Conservation (phyloP, 139 green algal genomes). For the Eudorina sp. region DNA sequence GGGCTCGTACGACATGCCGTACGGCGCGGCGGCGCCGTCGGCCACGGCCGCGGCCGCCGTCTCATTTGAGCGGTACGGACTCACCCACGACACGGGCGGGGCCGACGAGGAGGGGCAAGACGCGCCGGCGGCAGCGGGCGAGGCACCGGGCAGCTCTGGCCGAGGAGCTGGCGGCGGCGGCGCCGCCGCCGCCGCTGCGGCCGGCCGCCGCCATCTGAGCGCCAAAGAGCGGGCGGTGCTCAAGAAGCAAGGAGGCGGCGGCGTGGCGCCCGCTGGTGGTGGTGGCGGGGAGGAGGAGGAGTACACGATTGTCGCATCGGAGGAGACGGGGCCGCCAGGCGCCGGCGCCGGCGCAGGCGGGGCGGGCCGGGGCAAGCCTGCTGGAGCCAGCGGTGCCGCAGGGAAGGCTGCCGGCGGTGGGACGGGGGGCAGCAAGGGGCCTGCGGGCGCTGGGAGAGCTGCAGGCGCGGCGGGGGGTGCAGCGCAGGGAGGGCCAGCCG, state of each 20-base stretch:
- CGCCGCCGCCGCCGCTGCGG: not conserved
- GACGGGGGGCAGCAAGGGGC: not conserved
- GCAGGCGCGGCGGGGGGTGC: not conserved
- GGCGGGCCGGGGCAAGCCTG: not conserved
- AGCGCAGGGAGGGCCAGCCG: not conserved
- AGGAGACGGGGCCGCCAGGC: not conserved
- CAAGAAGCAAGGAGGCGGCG: slow-evolving; percentile 62
- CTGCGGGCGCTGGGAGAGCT: not conserved
- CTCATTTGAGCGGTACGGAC: slow-evolving; percentile 49
- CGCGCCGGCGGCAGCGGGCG: not conserved
- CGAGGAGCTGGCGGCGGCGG: not conserved
- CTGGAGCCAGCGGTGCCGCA: not conserved
- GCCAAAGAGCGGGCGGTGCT: slow-evolving; percentile 74
- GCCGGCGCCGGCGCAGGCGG: not conserved
- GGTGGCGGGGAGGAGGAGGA: slow-evolving; percentile 36
- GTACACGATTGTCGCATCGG: slow-evolving; percentile 23
- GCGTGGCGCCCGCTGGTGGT: not conserved
- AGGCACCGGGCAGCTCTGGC: slow-evolving; percentile 32
- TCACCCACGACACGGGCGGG: not conserved
- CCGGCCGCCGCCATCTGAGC: slow-evolving; percentile 71
- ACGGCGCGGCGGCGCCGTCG: not conserved
- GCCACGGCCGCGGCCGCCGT: not conserved
- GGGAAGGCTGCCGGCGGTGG: not conserved
- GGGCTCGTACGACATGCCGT: slow-evolving; percentile 49
- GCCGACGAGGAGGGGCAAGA: not conserved